Conservation (phyloP, 2,329 filamentous ascomycete species). For the Arachnopeziza araneosa region DNA sequence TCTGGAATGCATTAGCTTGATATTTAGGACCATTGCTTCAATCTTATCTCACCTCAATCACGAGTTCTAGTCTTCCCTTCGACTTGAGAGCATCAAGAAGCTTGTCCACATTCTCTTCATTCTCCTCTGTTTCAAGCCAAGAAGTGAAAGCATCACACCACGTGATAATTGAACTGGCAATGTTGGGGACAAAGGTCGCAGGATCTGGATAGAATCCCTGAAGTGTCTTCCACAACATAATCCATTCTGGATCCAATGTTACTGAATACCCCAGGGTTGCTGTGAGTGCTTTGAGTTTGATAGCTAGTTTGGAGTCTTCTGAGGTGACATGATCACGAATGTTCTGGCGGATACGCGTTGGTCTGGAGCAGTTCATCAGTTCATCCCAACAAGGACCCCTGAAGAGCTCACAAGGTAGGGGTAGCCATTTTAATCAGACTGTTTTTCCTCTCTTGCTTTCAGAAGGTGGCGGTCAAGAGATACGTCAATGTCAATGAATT, state of each 20-base stretch:
- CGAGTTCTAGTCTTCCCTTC: slow-evolving; percentile 5
- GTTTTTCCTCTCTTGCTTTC: neutral
- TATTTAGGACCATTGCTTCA: neutral
- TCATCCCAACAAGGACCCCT: neutral
- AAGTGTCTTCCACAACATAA: slow-evolving; percentile 35
- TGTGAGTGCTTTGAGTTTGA: slow-evolving; percentile 6
- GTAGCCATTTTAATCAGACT: neutral
- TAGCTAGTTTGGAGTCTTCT: slow-evolving; percentile 4
- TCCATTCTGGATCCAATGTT: slow-evolving; percentile 39
- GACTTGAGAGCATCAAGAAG: slow-evolving; percentile 34
- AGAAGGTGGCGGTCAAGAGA: neutral
- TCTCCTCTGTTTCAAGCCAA: slow-evolving; percentile 38
- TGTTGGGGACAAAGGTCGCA: slow-evolving; percentile 32
- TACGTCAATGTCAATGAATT: too few relatives aligned
- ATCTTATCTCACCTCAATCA: slow-evolving; percentile 7
- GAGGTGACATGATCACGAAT: slow-evolving; percentile 17
- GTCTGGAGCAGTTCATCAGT: slow-evolving; percentile 2
- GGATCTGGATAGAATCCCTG: slow-evolving; percentile 37
- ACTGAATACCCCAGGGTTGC: slow-evolving; percentile 37
- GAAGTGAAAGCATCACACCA: slow-evolving; percentile 37
- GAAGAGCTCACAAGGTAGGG: neutral
- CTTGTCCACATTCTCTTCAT: slow-evolving; percentile 38
- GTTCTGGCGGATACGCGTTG: slow-evolving; percentile 16
- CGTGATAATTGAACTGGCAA: slow-evolving; percentile 34
- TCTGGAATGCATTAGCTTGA: neutral